Base-by-base conservation (phyloP, 129 eudicot genomes). In the Escallonia herrerae region DNA sequence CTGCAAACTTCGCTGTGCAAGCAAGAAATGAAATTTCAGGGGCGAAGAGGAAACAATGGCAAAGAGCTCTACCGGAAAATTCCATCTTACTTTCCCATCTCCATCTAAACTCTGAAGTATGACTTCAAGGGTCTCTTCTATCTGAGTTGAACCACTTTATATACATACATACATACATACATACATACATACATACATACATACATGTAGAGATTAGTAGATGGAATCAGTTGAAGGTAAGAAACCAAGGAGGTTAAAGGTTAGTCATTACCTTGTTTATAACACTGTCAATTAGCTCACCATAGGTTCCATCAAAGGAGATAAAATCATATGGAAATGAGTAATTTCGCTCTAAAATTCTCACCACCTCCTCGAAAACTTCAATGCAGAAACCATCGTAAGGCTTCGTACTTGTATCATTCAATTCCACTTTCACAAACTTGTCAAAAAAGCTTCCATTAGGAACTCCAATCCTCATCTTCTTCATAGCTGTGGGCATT, bases 371-470 rank as follows among this genome's bases (percentile, higher is more conserved):
- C 33, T 22, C 33, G 33, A 22, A 22, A 22, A 22, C 33, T 22
- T 22, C 33, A 22, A 22, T 22, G 33, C 33, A 22, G 33, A 22
- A 22, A 22, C 33, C 33, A 22, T 22, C 33, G 33, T 22, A 22
- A 22, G 33, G 33, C 33, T 22, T 22, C 33, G 0, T 22, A 22
- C 33, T 5, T 44, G 7, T 6, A 2, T 45, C 4, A 56, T 7
- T 62, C 65, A 52, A 47, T 47, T 73, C 66, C 9, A 73, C 72
- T 52, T 65, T 65, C 7, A 73, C 72, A 58, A 64, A 73, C 38
- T 65, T 58, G 9, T 65, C 61, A 59, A 64, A 73, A 4, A 9
- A 49, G 3, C 60, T 49, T 11, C 61, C 22, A 3, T 66, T 66
- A 1, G 77, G 77, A 58, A 73, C 62, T 48, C 77, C 77, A 12